Conservation (phyloP, 306 rosid species). For the Rosa chinensis region DNA sequence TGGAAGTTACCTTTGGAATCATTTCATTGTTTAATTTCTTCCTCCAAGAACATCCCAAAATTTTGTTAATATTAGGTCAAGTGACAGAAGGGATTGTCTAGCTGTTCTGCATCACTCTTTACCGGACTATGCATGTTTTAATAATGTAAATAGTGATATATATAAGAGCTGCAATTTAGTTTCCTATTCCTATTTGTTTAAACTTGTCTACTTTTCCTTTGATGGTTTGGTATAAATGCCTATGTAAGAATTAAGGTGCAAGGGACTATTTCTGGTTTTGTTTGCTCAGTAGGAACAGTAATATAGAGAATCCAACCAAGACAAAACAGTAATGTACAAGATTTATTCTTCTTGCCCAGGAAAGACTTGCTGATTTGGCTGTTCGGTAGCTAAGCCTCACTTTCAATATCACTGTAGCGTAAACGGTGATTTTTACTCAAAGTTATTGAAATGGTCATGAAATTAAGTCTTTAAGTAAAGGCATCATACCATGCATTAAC, state of each 20-base stretch:
- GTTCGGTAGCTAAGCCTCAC: not conserved
- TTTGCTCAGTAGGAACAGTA: not conserved
- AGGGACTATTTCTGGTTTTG: not conserved
- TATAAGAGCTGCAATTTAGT: conserved; percentile 30
- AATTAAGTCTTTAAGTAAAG: no score
- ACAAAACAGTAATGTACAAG: not conserved
- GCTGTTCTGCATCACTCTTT: conserved; percentile 54
- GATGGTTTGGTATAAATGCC: not conserved
- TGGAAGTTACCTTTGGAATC: conserved; percentile 29
- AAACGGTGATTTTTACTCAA: not conserved
- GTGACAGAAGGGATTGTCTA: conserved; percentile 56
- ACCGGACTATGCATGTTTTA: conserved; percentile 34
- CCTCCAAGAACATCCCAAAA: conserved; percentile 41
- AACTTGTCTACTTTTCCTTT: not conserved
- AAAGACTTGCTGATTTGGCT: not conserved
- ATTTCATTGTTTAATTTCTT: conserved; percentile 26
- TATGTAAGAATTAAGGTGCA: not conserved
- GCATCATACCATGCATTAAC: no score
- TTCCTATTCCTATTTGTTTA: conserved; percentile 6
- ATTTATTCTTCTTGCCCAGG: not conserved
- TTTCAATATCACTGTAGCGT: not conserved
- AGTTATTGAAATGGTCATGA: not conserved
- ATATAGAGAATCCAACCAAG: not conserved
- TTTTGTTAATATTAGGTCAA: conserved; percentile 61
- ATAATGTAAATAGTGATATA: conserved; percentile 52